Conservation (phyloP, 345 rosid species). For the Syzygium jambos region DNA sequence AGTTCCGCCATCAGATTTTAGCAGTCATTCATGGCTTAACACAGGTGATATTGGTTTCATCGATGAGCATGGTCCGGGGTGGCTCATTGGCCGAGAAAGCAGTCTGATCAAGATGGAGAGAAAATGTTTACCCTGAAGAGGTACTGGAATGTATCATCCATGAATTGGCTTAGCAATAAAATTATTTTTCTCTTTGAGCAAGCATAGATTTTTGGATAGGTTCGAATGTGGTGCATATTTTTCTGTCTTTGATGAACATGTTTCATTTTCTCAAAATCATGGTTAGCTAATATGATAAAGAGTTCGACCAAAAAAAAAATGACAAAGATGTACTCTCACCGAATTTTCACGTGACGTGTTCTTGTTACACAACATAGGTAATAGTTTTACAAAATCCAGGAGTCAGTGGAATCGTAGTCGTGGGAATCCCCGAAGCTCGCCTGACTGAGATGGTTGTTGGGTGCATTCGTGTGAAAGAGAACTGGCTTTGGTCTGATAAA, state of each 20-base stretch:
- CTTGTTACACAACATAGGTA: background rate
- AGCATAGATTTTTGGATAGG: background rate
- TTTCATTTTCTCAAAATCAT: background rate
- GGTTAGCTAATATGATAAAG: background rate
- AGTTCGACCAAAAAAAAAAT: no score
- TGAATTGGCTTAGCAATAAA: background rate
- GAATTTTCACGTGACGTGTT: background rate
- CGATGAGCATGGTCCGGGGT: slow-evolving; percentile 47
- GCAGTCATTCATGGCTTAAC: slow-evolving; percentile 52
- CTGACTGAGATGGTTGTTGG: slow-evolving; percentile 72
- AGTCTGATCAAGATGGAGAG: slow-evolving; percentile 79
- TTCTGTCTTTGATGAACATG: background rate
- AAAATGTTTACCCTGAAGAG: slow-evolving; percentile 87
- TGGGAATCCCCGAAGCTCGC: slow-evolving; percentile 55
- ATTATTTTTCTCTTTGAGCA: background rate
- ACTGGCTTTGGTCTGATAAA: slow-evolving; percentile 41
- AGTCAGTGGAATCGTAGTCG: slow-evolving; percentile 39
- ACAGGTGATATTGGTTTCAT: slow-evolving; percentile 72
- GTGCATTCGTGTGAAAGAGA: slow-evolving; percentile 23
- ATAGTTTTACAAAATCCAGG: slow-evolving; percentile 51
- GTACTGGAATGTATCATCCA: slow-evolving; percentile 10
- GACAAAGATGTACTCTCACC: background rate
- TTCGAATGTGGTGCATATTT: background rate
- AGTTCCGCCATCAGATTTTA: slow-evolving; percentile 8
- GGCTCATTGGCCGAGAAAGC: slow-evolving; percentile 72